phyloP scores from a whole-genome alignment of 1,284 basidiomycete genomes.

The Microbotryomycetes sp. region DNA sequence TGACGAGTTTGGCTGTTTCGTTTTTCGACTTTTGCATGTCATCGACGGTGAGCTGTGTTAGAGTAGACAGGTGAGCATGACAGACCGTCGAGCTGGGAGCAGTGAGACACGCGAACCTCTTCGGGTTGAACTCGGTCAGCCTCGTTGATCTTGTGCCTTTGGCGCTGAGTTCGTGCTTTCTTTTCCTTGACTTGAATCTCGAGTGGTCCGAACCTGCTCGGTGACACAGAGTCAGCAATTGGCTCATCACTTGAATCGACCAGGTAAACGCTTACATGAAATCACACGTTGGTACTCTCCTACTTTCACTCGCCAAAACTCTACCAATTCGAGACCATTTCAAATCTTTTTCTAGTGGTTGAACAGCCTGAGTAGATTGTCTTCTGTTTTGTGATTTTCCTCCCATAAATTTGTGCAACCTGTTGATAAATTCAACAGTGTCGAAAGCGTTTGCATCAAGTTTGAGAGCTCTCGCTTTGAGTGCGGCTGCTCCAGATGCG shows the following conservation, averaged over 20 bases:
- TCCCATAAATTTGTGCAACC: conserved; percentile 64
- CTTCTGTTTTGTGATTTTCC: conserved; percentile 47
- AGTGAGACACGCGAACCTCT: conserved; percentile 10
- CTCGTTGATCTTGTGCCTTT: conserved; percentile 21
- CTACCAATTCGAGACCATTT: conserved; percentile 51
- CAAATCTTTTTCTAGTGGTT: background rate
- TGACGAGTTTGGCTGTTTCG: conserved; percentile 33
- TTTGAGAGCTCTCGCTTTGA: conserved; percentile 78
- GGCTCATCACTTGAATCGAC: background rate
- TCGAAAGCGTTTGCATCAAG: conserved; percentile 74
- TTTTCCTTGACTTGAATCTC: conserved; percentile 29
- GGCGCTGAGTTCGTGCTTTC: conserved; percentile 22
- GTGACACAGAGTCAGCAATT: background rate
- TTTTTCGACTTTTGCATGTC: conserved; percentile 33
- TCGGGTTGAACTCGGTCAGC: conserved; percentile 16
- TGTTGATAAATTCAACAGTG: conserved; percentile 69
- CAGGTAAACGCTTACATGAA: conserved; percentile 58
- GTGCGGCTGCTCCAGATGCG: conserved; percentile 43
- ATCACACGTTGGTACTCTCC: conserved; percentile 62
- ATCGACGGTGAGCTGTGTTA: conserved; percentile 15
- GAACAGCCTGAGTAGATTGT: conserved; percentile 10
- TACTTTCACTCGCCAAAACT: conserved; percentile 64
- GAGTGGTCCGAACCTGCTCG: conserved; percentile 30
- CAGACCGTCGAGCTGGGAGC: too few species aligned
- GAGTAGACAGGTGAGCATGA: background rate